Evolutionary conservation across 2,329 filamentous ascomycete species (phyloP).

Genomic region (Paraphoma chrysanthemicola): DNA sequence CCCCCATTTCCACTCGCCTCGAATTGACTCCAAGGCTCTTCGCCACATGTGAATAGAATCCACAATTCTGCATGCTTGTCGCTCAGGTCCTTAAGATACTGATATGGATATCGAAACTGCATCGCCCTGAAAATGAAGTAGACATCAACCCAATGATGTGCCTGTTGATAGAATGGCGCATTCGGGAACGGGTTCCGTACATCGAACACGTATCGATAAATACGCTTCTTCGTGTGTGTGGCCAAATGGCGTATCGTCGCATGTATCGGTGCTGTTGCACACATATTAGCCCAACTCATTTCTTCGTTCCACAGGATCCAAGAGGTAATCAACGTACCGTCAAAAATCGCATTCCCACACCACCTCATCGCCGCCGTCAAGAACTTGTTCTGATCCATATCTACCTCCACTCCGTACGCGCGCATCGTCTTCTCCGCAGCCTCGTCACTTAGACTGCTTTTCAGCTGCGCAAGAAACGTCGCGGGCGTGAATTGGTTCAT

Average conservation of each 20-base stretch:
- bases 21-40: conserved; percentile 25
- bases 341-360: conserved; percentile 54
- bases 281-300: too few species aligned
- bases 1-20: conserved; percentile 4
- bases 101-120: conserved; percentile 23
- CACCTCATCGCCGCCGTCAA: conserved; percentile 48
- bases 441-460: conserved; percentile 15
- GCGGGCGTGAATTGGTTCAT: conserved; percentile 15
- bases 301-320: too few species aligned
- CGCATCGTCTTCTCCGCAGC: conserved; percentile 25
- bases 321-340: conserved; percentile 31
- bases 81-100: conserved; percentile 25
- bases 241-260: conserved; percentile 14
- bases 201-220: conserved; percentile 38
- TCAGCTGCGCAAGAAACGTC: conserved; percentile 30
- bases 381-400: conserved; percentile 46
- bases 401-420: conserved; percentile 47
- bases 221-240: conserved; percentile 14
- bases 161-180: conserved; percentile 17
- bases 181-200: conserved; percentile 35
- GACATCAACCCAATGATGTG: conserved; percentile 40
- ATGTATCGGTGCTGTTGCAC: conserved; percentile 22
- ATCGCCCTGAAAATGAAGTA: conserved; percentile 35
- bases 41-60: conserved; percentile 28
- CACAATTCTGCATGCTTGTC: conserved; percentile 28